Percentiles rank a stretch among this genome's conserved stretches.
These are phyloP conservation scores for Candida lessepsii DNA, from an alignment of 805 yeast species.

Conservation along the genomic window DNA sequence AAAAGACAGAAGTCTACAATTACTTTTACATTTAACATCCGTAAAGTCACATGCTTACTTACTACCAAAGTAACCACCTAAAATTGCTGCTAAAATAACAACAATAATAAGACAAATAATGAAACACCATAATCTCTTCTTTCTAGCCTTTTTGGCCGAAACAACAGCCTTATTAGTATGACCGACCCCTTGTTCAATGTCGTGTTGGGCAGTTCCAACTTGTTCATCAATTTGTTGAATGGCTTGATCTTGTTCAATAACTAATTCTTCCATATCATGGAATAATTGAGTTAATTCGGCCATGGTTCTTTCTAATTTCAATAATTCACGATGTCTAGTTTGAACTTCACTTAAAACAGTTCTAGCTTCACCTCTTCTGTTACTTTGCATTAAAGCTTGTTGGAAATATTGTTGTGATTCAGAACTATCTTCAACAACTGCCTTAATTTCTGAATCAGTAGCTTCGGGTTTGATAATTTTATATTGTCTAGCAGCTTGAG, in stretches of 20 bases:
- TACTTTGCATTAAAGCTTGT: constrained; percentile 83
- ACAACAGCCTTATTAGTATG: constrained; percentile 89
- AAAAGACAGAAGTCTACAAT: no score
- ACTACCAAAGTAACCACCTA: constrained; percentile 58
- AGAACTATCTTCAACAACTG: constrained; percentile 72
- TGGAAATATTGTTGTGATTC: constrained; percentile 91
- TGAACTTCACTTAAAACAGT: constrained; percentile 95
- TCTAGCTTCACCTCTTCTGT: constrained; percentile 92
- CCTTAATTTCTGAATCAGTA: constrained; percentile 76
- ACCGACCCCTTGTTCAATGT: constrained; percentile 91
- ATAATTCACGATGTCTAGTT: constrained; percentile 90
- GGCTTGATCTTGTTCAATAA: constrained; percentile 90
- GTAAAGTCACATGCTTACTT: constrained; percentile 7
- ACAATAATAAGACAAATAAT: constrained; percentile 59
- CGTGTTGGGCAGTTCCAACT: constrained; percentile 79
- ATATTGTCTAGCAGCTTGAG: constrained; percentile 91
- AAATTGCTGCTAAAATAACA: constrained; percentile 63
- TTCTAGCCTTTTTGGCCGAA: constrained; percentile 86
- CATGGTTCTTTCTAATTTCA: constrained; percentile 92
- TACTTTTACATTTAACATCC: background rate
- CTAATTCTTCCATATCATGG: constrained; percentile 94
- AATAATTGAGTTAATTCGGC: constrained; percentile 92
- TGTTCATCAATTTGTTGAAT: constrained; percentile 81
- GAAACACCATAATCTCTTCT: constrained; percentile 83
- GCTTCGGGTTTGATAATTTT: constrained; percentile 86